Base-by-base conservation (phyloP, 2,329 filamentous ascomycete species). In the Sphaerostilbella broomeana region DNA sequence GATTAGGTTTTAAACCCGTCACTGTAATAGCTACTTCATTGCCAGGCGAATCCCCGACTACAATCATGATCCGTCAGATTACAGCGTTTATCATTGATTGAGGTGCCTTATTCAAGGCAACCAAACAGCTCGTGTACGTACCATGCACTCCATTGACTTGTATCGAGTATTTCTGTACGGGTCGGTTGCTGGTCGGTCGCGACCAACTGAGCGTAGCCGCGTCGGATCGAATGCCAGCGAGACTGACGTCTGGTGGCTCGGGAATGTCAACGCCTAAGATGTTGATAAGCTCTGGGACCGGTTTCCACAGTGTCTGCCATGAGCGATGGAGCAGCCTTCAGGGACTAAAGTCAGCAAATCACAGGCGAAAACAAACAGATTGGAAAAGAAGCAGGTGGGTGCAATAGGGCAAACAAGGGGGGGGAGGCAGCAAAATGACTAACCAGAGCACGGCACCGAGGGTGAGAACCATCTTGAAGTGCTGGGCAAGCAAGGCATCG, bases 191-290 rank as follows among this genome's bases (percentile, higher is more conserved):
- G 3, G 70, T 76, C 1, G 86, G 82, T 44, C 81, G 77, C 46
- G 88, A 86, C 92, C 92, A 98, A 60, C 89, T 88, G 29, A 98
- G 72, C 20, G 89, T 85, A 21, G 94, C 85, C 41, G 88, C 86
- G 59, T 94, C 86, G 19, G 86, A 75, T 51, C 84, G 85, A 52
- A 98, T 92, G 47, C 85, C 87, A 40, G 90, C 87, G 22, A 98
- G 77, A 37, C 88, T 94, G 27, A 97, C 84, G 57, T 89, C 81
- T 37, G 92, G 92, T 17, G 86, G 75, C 47, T 88, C 82, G 45
- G 92, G 92, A 36, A 98, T 90, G 57, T 98, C 92, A 58, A 97
- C 81, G 44, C 90, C 89, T 33, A 98, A 79, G 35, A 95, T 86
- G 51, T 81, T 81, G 53, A 97, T 89, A 33, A 98, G 77, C 48